These are phyloP conservation scores for Diddensiella santjacobensis DNA, from an alignment of 805 yeast genomes.

Conservation along the genomic window DNA sequence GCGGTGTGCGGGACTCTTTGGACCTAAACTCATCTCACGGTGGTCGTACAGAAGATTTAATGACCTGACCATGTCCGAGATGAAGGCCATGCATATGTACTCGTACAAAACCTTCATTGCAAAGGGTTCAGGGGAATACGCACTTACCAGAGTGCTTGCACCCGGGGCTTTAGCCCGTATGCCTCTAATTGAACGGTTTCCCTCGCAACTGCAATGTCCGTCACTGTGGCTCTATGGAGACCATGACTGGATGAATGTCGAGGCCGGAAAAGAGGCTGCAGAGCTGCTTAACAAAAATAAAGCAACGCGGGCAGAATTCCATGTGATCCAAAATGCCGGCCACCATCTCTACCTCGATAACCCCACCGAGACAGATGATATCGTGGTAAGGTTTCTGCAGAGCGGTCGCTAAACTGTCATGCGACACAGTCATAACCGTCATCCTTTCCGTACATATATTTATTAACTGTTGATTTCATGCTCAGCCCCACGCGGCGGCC, in stretches of 20 bases:
- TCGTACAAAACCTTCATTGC: conserved; percentile 78
- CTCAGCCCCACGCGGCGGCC: too few species aligned
- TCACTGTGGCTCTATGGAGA: conserved; percentile 85
- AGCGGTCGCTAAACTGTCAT: too few species aligned
- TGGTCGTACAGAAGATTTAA: conserved; percentile 85
- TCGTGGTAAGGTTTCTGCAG: conserved; percentile 43
- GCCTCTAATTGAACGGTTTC: conserved; percentile 56
- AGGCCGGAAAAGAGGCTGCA: conserved; percentile 38
- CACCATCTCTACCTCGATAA: conserved; percentile 73
- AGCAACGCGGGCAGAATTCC: conserved; percentile 29
- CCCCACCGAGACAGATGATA: conserved; percentile 45
- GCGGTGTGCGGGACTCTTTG: conserved; percentile 68
- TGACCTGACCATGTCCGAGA: conserved; percentile 43
- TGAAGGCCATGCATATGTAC: conserved; percentile 63
- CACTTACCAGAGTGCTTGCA: conserved; percentile 72
- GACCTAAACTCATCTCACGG: conserved; percentile 79
- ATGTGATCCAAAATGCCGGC: conserved; percentile 51
- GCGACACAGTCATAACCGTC: too few species aligned
- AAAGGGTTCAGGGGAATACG: conserved; percentile 88
- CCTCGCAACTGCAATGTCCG: conserved; percentile 49
- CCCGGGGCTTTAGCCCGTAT: conserved; percentile 88
- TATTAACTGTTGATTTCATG: too few species aligned
- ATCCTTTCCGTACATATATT: too few species aligned
- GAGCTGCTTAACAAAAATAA: conserved; percentile 17
- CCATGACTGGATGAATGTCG: conserved; percentile 59